These are phyloP conservation scores for Maudiozyma bulderi DNA, from an alignment of 805 yeast species.

Conservation along the genomic window DNA sequence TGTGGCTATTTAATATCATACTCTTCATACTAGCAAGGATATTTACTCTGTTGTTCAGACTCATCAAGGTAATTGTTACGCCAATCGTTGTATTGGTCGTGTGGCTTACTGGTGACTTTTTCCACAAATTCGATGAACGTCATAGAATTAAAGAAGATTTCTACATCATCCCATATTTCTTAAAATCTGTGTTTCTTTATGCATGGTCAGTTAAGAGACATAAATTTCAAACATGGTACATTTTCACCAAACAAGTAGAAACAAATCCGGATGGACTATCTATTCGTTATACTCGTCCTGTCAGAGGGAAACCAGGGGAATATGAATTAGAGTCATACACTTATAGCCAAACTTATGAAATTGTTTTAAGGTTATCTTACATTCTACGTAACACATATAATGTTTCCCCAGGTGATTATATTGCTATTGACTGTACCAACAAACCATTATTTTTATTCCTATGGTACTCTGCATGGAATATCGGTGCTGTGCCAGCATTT, in stretches of 20 bases:
- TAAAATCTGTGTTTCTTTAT: constrained; percentile 35
- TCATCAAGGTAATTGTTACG: constrained; percentile 11
- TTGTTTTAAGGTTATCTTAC: constrained; percentile 55
- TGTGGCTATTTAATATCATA: constrained; percentile 5
- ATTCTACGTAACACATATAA: constrained; percentile 55
- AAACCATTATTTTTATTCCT: constrained; percentile 71
- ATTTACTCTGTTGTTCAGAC: constrained; percentile 7
- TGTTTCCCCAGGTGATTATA: constrained; percentile 53
- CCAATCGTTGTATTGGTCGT: constrained; percentile 7
- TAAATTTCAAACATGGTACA: constrained; percentile 55
- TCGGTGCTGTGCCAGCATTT: constrained; percentile 85
- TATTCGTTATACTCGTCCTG: constrained; percentile 43
- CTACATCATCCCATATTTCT: constrained; percentile 37
- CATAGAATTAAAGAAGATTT: constrained; percentile 43
- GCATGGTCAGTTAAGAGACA: constrained; percentile 19
- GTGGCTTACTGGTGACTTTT: constrained; percentile 9
- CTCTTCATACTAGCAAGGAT: constrained; percentile 10
- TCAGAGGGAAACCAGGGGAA: constrained; percentile 39
- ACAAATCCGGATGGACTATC: constrained; percentile 45
- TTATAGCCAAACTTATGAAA: constrained; percentile 57
- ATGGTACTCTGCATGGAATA: constrained; percentile 84
- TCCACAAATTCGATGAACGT: constrained; percentile 19
- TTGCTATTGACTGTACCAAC: constrained; percentile 71
- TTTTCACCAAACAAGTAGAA: constrained; percentile 47
- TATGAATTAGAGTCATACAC: constrained; percentile 58